Percentiles rank a stretch among this genome's conserved stretches.
Conservation (phyloP, 1,284 basidiomycete genomes). For the Pseudozyma pruni region DNA sequence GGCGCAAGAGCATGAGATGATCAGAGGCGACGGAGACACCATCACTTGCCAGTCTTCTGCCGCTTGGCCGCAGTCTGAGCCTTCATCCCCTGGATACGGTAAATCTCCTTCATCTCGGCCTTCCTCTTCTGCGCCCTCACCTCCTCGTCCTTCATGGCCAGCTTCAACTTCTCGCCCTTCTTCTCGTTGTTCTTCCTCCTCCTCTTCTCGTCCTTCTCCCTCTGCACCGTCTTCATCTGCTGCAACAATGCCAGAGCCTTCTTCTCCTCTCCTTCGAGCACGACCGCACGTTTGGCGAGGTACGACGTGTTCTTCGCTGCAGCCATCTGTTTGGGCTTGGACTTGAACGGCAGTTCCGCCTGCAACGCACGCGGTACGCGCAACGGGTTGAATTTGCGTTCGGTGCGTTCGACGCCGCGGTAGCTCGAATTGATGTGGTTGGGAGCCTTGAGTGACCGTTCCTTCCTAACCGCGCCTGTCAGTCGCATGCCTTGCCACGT, state of each 20-base stretch:
- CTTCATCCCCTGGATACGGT: constrained; percentile 56
- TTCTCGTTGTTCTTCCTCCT: constrained; percentile 46
- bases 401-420: constrained; percentile 76
- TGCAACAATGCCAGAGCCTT: constrained; percentile 91
- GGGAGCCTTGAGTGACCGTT: constrained; percentile 85
- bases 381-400: constrained; percentile 88
- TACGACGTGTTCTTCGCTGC: constrained; percentile 73
- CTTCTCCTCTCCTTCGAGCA: constrained; percentile 94
- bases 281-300: constrained; percentile 75
- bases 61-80: constrained; percentile 53
- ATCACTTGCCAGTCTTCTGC: constrained; percentile 49
- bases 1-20: no score
- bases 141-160: constrained; percentile 42
- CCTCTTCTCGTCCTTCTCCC: constrained; percentile 89
- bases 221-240: constrained; percentile 90
- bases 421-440: constrained; percentile 84
- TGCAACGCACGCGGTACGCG: constrained; percentile 89
- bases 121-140: constrained; percentile 56
- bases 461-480: constrained; percentile 88
- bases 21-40: no score
- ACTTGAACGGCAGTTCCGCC: constrained; percentile 86
- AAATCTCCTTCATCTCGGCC: constrained; percentile 61
- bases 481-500: constrained; percentile 83
- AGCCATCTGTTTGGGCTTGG: constrained; percentile 86
- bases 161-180: constrained; percentile 34